These are phyloP conservation scores for Rhynchosporium graminicola DNA, from an alignment of 2,329 filamentous ascomycete species.

Conservation along the genomic window DNA sequence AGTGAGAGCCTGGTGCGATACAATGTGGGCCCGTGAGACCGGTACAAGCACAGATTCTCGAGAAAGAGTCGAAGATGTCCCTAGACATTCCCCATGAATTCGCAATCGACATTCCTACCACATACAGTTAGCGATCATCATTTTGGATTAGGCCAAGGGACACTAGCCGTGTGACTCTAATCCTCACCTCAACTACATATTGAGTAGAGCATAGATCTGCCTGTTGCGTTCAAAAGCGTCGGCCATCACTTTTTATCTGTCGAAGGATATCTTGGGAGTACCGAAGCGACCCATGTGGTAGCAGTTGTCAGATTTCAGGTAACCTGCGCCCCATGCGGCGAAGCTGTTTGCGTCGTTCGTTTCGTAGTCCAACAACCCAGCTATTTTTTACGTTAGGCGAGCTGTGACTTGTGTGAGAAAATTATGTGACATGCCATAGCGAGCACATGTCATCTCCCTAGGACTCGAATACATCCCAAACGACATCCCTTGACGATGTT, in stretches of 20 bases:
- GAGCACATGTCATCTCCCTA: constrained; percentile 40
- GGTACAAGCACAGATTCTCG: constrained; percentile 29
- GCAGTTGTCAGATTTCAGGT: constrained; percentile 57
- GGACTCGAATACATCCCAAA: constrained; percentile 46
- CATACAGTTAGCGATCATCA: too few relatives aligned
- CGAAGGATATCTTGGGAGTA: constrained; percentile 27
- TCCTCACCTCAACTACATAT: constrained; percentile 51
- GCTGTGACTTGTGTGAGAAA: not conserved
- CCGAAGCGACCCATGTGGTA: constrained; percentile 53
- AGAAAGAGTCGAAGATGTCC: constrained; percentile 40
- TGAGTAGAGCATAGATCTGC: constrained; percentile 40
- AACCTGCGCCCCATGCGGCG: constrained; percentile 53
- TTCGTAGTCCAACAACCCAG: constrained; percentile 43
- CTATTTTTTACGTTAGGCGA: constrained; percentile 3
- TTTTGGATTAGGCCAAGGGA: too few relatives aligned
- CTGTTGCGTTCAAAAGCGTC: constrained; percentile 38
- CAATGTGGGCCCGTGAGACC: constrained; percentile 25
- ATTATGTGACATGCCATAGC: constrained; percentile 25
- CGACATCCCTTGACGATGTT: constrained; percentile 43
- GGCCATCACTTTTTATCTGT: constrained; percentile 39
- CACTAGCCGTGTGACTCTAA: constrained; percentile 36
- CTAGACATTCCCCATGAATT: constrained; percentile 46
- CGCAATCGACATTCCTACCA: constrained; percentile 42
- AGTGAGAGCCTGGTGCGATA: constrained; percentile 29
- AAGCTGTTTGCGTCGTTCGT: constrained; percentile 51